Base-by-base conservation (phyloP, 2,329 filamentous ascomycete species). In the Elsinoe australis region DNA sequence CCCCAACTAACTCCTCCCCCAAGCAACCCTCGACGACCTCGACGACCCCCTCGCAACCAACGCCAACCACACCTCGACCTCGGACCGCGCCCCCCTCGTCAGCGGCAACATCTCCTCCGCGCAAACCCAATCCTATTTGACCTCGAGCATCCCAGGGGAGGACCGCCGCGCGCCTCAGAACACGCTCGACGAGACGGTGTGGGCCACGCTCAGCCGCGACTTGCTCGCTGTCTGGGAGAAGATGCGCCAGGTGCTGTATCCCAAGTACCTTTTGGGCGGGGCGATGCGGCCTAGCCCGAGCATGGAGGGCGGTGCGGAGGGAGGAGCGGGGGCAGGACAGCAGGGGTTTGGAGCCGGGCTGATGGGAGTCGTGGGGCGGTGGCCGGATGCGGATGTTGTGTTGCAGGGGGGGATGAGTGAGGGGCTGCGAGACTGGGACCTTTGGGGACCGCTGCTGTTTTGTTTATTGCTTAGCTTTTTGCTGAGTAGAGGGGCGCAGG, bases 361-460 rank as follows among this genome's bases (percentile, higher is more conserved):
- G 44, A 71, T 78, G 52, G 71, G 71, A 18, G 56, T 81, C 33
- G 72, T 79, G 28, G 79, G 78, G 28, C 70, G 79, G 59, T 83
- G 80, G 80, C 80, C 80, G 24, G 79, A 83, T 65, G 79, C 80
- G 52, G 79, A 83, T 63, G 72, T 75, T 28, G 75, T 84, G 49
- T 63, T 83, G 51, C 76, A 83, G 62, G 75, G 77, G 49, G 79
- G 71, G 39, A 94, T 95, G 87, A 90, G 83, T 55, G 85, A 94
- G 45, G 89, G 89, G 1, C 70, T 96, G 61, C 75, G 90, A 53
- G 89, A 98, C 69, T 98, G 92, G 92, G 92, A 98, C 74, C 77
- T 98, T 45, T 98, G 92, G 92, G 92, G 92, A 0, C 92, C 92
- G 28, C 72, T 98, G 49, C 81, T 98, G 55, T 98, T 98, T 71